Conservation (phyloP, 331 rosid genomes). For the Saraca asoca region DNA sequence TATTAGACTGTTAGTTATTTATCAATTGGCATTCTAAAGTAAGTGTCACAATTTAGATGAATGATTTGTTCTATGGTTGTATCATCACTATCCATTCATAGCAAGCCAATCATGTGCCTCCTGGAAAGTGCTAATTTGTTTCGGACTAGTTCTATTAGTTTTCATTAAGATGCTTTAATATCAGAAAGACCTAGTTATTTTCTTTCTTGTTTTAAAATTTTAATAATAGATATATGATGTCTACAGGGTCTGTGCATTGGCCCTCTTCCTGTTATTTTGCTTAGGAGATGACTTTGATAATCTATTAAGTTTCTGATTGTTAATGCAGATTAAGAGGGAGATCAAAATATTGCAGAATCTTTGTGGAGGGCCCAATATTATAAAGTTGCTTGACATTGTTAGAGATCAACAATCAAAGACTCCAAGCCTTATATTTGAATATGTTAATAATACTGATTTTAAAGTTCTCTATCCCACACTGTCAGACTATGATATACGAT, state of each 20-base stretch:
- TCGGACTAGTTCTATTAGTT: not conserved
- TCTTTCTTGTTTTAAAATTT: not conserved
- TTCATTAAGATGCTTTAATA: constrained; percentile 7
- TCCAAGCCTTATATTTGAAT: constrained; percentile 84
- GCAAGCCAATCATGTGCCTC: not conserved
- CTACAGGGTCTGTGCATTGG: not conserved
- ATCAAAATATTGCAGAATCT: constrained; percentile 93
- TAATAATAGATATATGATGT: not conserved
- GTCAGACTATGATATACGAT: constrained; percentile 79
- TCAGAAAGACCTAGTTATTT: constrained; percentile 3
- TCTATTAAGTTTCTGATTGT: constrained; percentile 12
- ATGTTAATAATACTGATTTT: constrained; percentile 90
- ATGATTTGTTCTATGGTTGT: not conserved
- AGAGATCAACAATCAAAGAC: constrained; percentile 97
- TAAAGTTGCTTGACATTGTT: constrained; percentile 92
- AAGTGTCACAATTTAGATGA: not conserved
- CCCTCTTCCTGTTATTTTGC: not conserved
- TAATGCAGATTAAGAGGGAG: constrained; percentile 90
- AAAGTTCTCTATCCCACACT: constrained; percentile 89
- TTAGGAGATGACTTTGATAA: not conserved
- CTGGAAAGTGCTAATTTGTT: no score
- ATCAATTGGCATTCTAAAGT: not conserved
- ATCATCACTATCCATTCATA: not conserved
- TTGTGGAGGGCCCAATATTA: constrained; percentile 87
- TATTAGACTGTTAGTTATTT: constrained; percentile 11